Base-by-base conservation (phyloP, 768 basidiomycete species). In the Lactifluus subvellereus region DNA sequence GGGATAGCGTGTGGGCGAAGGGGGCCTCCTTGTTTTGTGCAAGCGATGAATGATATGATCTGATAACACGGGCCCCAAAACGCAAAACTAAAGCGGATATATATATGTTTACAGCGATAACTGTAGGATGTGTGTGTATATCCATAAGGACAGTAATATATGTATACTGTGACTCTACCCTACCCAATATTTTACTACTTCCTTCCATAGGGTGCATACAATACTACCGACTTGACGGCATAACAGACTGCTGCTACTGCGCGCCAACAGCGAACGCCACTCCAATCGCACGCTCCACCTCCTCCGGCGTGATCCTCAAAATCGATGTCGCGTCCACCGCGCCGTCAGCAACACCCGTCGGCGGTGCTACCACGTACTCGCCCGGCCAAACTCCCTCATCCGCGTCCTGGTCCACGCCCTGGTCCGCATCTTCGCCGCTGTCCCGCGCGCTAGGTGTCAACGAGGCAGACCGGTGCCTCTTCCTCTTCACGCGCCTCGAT, bases 221-320 rank as follows among this genome's bases (percentile, higher is more conserved):
- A 18, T 16, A 43, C 1, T 40, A 3, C 5, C 11, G 38, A 40
- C 38, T 13, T 27, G 27, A 27, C 27, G 2, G 27, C 27, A 2
- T 27, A 27, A 27, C 27, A 2, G 27, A 27, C 27, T 27, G 4
- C 42, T 18, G 16, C 14, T 16, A 35, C 51, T 48, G 18, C n/a
- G 4, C 16, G 1, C 57, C 53, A 33, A 45, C 47, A n/a, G 62
- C 58, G 33, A 64, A 51, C n/a, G 63, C 63, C 0, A 38, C 58
- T 8, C 63, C 42, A 20, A 64, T 64, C 47, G 63, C 58, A 22
- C 63, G 58, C 33, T 45, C 48, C 53, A 64, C 49, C 42, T 60
- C 63, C 40, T 60, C 62, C 22, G 57, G 58, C 2, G 63, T 33
- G 6, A 63, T 49, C 52, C 57, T 54, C 20, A 40, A 42, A 9